Base-by-base conservation (phyloP, 768 basidiomycete species). In the Gelatoporia subvermispora region DNA sequence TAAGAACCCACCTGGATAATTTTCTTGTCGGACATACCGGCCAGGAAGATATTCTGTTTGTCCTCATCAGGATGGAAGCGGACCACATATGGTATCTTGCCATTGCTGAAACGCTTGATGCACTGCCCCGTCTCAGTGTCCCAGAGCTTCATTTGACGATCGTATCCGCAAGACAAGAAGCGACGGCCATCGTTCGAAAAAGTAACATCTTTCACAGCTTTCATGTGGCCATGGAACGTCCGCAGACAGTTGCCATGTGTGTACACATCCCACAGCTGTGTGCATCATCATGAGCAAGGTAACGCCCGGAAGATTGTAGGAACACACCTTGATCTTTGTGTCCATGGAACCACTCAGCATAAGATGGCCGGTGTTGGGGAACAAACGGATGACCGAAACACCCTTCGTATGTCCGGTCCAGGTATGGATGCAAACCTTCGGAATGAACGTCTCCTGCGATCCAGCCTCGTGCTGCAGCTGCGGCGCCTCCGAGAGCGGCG, bases 21-120 rank as follows among this genome's bases (percentile, higher is more conserved):
- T 70, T 97, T 98, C 73, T 98, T 98, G 71, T 98, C 94, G 35
- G 87, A 89, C 96, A 98, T 99, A 52, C 96, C 96, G 42, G 95
- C 95, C 40, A 98, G 73, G 74, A 97, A 98, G 44, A 94, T 85
- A 63, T 96, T 73, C 63, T 97, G 93, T 66, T 97, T 97, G 60
- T 97, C 93, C 48, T 88, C 78, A 63, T 96, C 95, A 5, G 96
- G 96, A 65, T 98, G 89, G 74, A 97, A 99, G 47, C 84, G 82
- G 46, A 98, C 76, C 43, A 95, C 93, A 64, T 97, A 93, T 10
- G 96, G 93, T 17, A 93, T 93, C 74, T 97, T 97, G 54, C 95
- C 96, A 60, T 97, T 98, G 55, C 88, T 86, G 70, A 98, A 99
- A 7, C 94, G 87, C 65, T 97, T 89, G 51, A 96, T 69, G 70